Percentiles rank a stretch among this genome's conserved stretches.
phyloP scores from a whole-genome alignment of 805 yeast genomes.

The Candida gorgasii region DNA sequence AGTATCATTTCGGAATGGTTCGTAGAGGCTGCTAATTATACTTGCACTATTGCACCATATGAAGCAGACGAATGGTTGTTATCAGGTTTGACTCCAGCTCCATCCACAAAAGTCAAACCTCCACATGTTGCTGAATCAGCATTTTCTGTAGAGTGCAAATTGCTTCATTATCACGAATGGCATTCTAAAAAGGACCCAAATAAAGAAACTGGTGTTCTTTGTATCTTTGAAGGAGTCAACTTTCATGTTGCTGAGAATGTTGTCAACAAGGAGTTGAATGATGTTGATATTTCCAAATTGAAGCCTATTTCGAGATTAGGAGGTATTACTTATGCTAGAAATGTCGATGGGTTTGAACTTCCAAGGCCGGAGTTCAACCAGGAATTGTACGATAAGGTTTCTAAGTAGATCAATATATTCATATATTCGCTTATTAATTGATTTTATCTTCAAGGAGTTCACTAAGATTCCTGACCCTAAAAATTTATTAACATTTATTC shows the following conservation, averaged over 20 bases:
- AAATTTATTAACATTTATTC: too few species aligned
- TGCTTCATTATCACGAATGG: conserved; percentile 48
- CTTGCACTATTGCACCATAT: conserved; percentile 47
- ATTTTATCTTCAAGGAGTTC: too few species aligned
- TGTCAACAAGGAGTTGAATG: conserved; percentile 37
- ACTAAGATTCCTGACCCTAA: too few species aligned
- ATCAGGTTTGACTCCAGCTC: conserved; percentile 50
- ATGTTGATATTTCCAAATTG: conserved; percentile 47
- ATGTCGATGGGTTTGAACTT: conserved; percentile 45
- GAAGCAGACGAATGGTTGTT: conserved; percentile 57
- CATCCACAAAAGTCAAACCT: conserved; percentile 48
- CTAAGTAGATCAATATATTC: neutral
- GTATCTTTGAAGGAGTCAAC: conserved; percentile 55
- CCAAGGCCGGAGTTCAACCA: conserved; percentile 42
- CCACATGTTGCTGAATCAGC: conserved; percentile 63
- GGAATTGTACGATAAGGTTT: neutral
- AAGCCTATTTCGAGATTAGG: conserved; percentile 58
- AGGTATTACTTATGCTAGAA: conserved; percentile 45
- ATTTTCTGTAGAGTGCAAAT: conserved; percentile 57
- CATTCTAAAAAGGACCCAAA: conserved; percentile 38
- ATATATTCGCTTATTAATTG: neutral
- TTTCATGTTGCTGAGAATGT: conserved; percentile 60
- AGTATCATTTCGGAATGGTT: conserved; percentile 65
- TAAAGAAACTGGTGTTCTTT: conserved; percentile 36
- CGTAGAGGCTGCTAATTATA: conserved; percentile 59